A percentile compares a stretch with the other conserved stretches of the same genome.
phyloP scores from a whole-genome alignment of 2,329 filamentous ascomycete species.

The Neoscytalidium dimidiatum region DNA sequence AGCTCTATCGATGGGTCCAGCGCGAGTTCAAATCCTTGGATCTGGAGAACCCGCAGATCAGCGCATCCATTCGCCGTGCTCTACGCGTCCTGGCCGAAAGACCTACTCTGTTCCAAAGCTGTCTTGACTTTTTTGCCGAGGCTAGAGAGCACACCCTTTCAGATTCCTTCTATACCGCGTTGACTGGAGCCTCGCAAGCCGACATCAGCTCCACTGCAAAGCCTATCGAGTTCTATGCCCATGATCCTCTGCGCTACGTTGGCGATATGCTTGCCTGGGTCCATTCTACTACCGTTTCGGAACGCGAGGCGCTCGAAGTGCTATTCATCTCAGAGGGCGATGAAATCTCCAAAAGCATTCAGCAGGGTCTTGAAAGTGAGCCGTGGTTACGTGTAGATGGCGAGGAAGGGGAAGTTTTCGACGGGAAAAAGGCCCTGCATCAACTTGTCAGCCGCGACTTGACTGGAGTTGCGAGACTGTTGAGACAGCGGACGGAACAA shows the following conservation, averaged over 20 bases:
- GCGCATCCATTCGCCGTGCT: slow-evolving; percentile 77
- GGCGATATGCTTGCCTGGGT: slow-evolving; percentile 98
- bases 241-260: slow-evolving; percentile 87
- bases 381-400: slow-evolving; percentile 67
- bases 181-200: slow-evolving; percentile 71
- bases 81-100: slow-evolving; percentile 86
- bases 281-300: slow-evolving; percentile 90
- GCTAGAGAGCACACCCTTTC: slow-evolving; percentile 83
- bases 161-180: slow-evolving; percentile 82
- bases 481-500: slow-evolving; percentile 88
- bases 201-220: slow-evolving; percentile 63
- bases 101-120: slow-evolving; percentile 88
- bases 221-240: slow-evolving; percentile 90
- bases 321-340: slow-evolving; percentile 90
- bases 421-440: slow-evolving; percentile 78
- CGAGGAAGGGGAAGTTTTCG: slow-evolving; percentile 62
- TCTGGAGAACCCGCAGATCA: slow-evolving; percentile 91
- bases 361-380: slow-evolving; percentile 78
- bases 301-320: slow-evolving; percentile 87
- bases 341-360: slow-evolving; percentile 80
- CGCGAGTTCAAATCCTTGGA: slow-evolving; percentile 90
- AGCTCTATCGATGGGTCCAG: slow-evolving; percentile 93
- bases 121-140: slow-evolving; percentile 89
- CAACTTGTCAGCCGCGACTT: slow-evolving; percentile 86
- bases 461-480: slow-evolving; percentile 74